Evolutionary conservation across 176 grass and related monocot species (phyloP).

Genomic region (Musa schizocarpa): DNA sequence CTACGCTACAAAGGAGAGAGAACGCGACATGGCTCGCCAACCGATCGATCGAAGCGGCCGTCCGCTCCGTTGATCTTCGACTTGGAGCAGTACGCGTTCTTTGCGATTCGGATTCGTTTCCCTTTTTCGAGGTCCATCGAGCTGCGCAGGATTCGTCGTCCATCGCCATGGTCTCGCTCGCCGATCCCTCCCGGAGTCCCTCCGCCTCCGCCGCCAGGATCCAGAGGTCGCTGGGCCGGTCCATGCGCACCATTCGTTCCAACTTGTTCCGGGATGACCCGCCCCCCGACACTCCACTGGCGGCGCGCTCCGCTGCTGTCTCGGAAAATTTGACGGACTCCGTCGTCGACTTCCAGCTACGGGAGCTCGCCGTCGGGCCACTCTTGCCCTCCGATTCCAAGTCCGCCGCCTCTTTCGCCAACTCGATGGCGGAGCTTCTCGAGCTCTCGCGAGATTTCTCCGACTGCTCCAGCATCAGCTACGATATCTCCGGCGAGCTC

Average conservation of each 20-base stretch:
- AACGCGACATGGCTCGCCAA: neutral
- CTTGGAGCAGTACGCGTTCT: neutral
- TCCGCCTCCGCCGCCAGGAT: neutral
- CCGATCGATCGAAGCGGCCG: too few species aligned
- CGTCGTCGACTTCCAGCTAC: conserved; percentile 74
- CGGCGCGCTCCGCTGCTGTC: neutral
- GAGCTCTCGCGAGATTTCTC: conserved; percentile 77
- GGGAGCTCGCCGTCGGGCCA: conserved; percentile 59
- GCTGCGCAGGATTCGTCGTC: neutral
- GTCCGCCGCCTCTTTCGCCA: conserved; percentile 24
- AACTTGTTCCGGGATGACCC: conserved; percentile 1
- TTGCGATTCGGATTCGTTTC: neutral
- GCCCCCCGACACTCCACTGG: neutral
- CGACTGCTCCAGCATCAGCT: conserved; percentile 90
- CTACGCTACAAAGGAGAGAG: neutral
- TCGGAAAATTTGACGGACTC: conserved; percentile 68
- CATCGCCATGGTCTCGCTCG: conserved; percentile 7
- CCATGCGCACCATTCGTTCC: conserved; percentile 17
- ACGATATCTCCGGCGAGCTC: conserved; percentile 92
- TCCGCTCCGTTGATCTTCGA: neutral
- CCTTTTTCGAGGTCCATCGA: neutral
- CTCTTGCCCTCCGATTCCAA: conserved; percentile 25
- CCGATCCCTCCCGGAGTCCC: neutral
- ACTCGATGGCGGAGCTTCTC: conserved; percentile 39
- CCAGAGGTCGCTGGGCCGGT: conserved; percentile 2